Evolutionary conservation across 2,329 filamentous ascomycete genomes (phyloP).

Genomic region (Diaporthe vaccinii): DNA sequence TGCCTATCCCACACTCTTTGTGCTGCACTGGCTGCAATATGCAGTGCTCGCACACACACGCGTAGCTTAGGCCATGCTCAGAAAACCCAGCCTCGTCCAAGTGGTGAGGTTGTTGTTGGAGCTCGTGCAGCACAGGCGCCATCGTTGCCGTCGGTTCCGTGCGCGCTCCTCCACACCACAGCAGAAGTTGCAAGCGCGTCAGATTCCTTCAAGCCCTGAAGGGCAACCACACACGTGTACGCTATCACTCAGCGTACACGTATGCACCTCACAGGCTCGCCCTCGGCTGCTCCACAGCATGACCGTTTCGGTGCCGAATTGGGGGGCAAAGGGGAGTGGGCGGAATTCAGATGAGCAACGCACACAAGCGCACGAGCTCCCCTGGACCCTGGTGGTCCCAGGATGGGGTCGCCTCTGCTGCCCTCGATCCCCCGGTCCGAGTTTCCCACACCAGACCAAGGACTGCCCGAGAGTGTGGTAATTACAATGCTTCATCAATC

Average conservation of each 20-base stretch:
- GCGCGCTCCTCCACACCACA: neutral
- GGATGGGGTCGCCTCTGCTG: neutral
- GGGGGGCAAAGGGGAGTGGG: neutral
- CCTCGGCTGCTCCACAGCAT: constrained; percentile 17
- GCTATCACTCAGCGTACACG: neutral
- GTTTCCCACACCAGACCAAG: constrained; percentile 18
- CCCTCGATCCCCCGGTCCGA: neutral
- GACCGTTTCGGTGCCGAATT: constrained; percentile 19
- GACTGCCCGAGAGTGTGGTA: constrained; percentile 30
- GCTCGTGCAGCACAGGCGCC: neutral
- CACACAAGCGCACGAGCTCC: neutral
- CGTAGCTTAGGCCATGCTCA: neutral
- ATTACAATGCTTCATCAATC: constrained; percentile 29
- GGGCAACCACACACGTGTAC: constrained; percentile 26
- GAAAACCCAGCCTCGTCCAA: constrained; percentile 30
- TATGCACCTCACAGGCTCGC: constrained; percentile 3
- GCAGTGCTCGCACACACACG: neutral
- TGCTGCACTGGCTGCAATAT: neutral
- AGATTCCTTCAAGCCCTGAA: constrained; percentile 14
- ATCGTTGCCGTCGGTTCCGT: constrained; percentile 21
- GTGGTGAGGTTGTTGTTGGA: neutral
- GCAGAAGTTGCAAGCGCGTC: neutral
- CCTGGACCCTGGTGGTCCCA: constrained; percentile 28
- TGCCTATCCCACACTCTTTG: neutral
- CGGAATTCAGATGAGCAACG: constrained; percentile 9